Evolutionary conservation across 208 protist species (phyloP), one percentile per base, ranked within the genome.

Genomic region (Tritrichomonas foetus): DNA sequence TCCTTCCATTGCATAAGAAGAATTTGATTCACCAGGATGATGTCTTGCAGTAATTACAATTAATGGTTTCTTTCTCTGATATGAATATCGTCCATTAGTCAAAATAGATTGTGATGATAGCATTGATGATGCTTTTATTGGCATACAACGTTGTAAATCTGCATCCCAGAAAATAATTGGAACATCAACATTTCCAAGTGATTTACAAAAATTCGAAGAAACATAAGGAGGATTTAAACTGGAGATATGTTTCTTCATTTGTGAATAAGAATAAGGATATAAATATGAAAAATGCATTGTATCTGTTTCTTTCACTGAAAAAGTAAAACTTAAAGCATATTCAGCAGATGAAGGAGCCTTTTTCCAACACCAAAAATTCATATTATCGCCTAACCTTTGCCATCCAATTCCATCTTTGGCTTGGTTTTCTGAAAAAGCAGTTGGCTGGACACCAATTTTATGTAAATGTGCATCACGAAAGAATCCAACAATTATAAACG

Each of bases 21-120:
- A 95, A 94, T 98, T 98, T 36, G 97, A 97, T 95, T 99, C 98
- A 27, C 98, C 98, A 0, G 98, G 98, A 94, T 99, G 98, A 36
- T 99, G 98, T 33, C 98, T 97, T 3, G 98, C 97, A 0, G 97
- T 96, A 25, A 99, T 94, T 41, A 99, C 94, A 84, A 97, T 53
- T 8, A 94, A 94, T 49, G 95, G 95, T 41, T 96, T 80, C 53
- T 66, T 25, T 20, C 94, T 36, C 36, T 95, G 0, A 13, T 30
- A 64, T 64, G 55, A 64, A 8, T 22, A 25, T 64, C 55, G 55
- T n/a, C n/a, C n/a, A 16, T 13, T 50, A 50, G 30, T 44, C 50
- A 25, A 61, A 22, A 16, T 50, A 20, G 47, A 50, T 50, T 82
- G 33, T 8, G 41, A 30, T 0, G 41, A 82, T 30, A 36, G 30